Conservation (phyloP, 495 filamentous ascomycete species). For the Pseudomonodictys pantanalensis region DNA sequence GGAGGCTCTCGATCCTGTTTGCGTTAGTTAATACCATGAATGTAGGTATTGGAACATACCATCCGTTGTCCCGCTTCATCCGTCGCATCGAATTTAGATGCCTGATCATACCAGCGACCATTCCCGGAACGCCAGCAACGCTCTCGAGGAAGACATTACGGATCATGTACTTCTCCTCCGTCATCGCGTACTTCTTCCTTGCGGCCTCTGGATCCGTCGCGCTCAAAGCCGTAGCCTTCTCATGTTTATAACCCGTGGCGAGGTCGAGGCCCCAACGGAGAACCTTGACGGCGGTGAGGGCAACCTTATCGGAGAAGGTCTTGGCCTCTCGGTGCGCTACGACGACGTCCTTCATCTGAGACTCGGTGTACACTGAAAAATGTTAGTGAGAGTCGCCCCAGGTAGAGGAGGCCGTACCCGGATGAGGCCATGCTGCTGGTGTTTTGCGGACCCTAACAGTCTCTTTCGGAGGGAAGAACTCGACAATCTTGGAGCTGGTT, state of each 20-base stretch:
- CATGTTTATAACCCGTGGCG: constrained; percentile 69
- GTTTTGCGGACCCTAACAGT: constrained; percentile 39
- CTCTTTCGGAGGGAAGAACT: constrained; percentile 43
- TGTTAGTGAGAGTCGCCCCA: constrained; percentile 42
- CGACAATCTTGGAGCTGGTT: constrained; percentile 30
- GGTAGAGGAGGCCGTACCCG: constrained; percentile 39
- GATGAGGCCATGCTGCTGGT: constrained; percentile 66
- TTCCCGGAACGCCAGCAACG: constrained; percentile 91
- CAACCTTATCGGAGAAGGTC: constrained; percentile 66
- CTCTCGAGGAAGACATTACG: constrained; percentile 92
- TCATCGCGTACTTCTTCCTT: constrained; percentile 59
- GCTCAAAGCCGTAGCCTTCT: constrained; percentile 48
- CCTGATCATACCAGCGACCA: constrained; percentile 92
- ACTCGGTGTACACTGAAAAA: constrained; percentile 51
- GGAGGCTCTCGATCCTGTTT: constrained; percentile 78
- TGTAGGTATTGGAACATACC: constrained; percentile 48
- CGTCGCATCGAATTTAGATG: constrained; percentile 79
- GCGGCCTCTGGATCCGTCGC: constrained; percentile 42
- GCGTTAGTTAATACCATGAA: constrained; percentile 4
- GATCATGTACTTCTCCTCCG: constrained; percentile 71
- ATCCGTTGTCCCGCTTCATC: constrained; percentile 92
- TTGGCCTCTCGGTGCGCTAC: constrained; percentile 66
- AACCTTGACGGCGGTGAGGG: constrained; percentile 58
- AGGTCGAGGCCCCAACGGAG: constrained; percentile 67
- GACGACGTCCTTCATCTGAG: constrained; percentile 61